Evolutionary conservation across 2,329 filamentous ascomycete species (phyloP), one percentile per base, ranked within the genome.

Genomic region (Trematosphaeria pertusa): DNA sequence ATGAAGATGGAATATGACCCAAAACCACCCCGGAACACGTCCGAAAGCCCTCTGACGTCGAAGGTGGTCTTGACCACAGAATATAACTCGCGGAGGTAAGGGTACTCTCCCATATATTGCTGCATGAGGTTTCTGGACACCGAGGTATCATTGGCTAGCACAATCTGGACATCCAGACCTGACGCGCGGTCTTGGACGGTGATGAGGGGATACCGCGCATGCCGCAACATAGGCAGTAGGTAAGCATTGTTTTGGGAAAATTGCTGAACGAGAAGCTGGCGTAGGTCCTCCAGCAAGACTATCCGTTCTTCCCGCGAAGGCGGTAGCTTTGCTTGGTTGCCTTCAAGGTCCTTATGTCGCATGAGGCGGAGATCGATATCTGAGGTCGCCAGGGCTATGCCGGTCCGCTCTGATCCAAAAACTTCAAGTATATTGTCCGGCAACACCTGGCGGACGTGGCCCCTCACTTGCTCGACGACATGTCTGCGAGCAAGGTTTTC

Each of bases 1-100:
- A 84, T 79, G 58, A 83, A 75, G 8, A 84, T 68, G 10, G 76
- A 71, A 58, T 85, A 83, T 0, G 81, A 77, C 12, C 76, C 76
- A 24, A 85, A 65, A 1, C 81, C 79, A n/a, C 77, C 76, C 3
- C 64, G 58, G 43, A 69, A 74, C 14, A 78, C 73, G 41, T 80
- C 75, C 22, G 74, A 73, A 2, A 86, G 62, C 18, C 73, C 74
- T 30, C 79, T 75, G 17, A 78, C 69, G 40, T 80, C 73, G 31
- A 87, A 70, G 12, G 76, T 70, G 38, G 77, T 71, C 52, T 80
- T 81, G 19, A 81, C 46, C 9, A 80, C 59, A 21, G 73, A 66
- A 58, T 80, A 85, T 7, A 86, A 51, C 8, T 75, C 61, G 10
- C 69, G 70, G 3, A 86, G 64, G 9, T 75, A 71, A 0, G 81